Percentiles rank a stretch among this genome's conserved stretches.
phyloP scores from a whole-genome alignment of 345 rosid species.

The Erysimum cheiranthoides region DNA sequence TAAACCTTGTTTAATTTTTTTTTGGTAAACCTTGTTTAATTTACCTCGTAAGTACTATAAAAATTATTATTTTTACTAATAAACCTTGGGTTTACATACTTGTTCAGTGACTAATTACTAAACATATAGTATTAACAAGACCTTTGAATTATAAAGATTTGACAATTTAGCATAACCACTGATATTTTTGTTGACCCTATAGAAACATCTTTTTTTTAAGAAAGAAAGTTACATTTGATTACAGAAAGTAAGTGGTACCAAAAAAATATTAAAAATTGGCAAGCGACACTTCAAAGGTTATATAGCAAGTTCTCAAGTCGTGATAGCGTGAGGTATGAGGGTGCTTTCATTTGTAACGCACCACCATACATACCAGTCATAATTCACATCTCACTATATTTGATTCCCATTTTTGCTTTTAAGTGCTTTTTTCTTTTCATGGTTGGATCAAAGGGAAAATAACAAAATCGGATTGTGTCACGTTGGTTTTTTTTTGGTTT shows the following conservation, averaged over 20 bases:
- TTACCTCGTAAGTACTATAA: too few relatives aligned
- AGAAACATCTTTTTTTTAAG: too few relatives aligned
- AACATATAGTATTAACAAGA: too few relatives aligned
- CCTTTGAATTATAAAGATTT: too few relatives aligned
- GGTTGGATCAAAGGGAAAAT: background rate
- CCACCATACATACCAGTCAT: slow-evolving; percentile 13
- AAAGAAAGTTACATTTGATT: too few relatives aligned
- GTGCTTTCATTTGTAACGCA: slow-evolving; percentile 39
- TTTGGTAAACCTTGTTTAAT: too few relatives aligned
- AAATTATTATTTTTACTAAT: too few relatives aligned
- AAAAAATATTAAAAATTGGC: background rate
- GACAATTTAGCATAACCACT: too few relatives aligned
- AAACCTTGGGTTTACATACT: too few relatives aligned
- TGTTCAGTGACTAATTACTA: too few relatives aligned
- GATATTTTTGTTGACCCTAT: too few relatives aligned
- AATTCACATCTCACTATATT: background rate
- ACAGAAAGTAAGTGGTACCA: background rate
- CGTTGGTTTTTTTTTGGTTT: slow-evolving; percentile 11
- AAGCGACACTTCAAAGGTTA: slow-evolving; percentile 3
- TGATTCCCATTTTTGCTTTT: background rate
- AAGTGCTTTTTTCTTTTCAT: background rate
- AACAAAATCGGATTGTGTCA: background rate
- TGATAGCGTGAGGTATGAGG: slow-evolving; percentile 30
- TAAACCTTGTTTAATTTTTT: too few relatives aligned
- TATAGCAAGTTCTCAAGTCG: slow-evolving; percentile 22